Percentiles rank a stretch among this genome's conserved stretches.
phyloP scores from a whole-genome alignment of 805 yeast genomes.

The Hanseniaspora mollemarum region DNA sequence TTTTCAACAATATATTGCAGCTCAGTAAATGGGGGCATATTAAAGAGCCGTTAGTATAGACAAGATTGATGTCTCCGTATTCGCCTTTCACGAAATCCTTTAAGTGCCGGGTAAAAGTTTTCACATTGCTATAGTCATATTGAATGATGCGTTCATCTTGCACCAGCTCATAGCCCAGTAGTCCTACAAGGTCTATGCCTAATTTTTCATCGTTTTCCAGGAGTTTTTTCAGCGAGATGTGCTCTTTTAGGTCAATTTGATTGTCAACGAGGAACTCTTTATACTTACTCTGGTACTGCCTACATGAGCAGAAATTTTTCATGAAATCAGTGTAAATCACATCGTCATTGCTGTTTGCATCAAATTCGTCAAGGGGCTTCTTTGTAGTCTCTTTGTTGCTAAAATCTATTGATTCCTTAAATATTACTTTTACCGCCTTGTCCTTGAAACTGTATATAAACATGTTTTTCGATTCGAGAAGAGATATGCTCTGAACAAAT shows the following conservation, averaged over 20 bases:
- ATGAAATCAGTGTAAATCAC: conserved; percentile 25
- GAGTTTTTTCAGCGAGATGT: conserved; percentile 1
- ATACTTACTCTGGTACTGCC: conserved; percentile 20
- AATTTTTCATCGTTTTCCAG: conserved; percentile 3
- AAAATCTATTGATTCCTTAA: background rate
- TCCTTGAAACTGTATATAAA: conserved; percentile 25
- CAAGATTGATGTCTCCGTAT: background rate
- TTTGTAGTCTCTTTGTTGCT: background rate
- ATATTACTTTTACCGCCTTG: background rate
- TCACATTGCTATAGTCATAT: background rate
- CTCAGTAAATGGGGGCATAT: conserved; percentile 30
- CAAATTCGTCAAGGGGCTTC: conserved; percentile 15
- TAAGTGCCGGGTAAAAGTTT: background rate
- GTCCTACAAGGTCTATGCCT: conserved; percentile 8
- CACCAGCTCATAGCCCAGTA: background rate
- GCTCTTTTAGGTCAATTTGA: conserved; percentile 6
- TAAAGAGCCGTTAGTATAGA: conserved; percentile 19
- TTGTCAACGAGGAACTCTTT: conserved; percentile 4
- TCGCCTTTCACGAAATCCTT: background rate
- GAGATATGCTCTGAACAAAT: conserved; percentile 28
- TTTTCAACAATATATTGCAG: conserved; percentile 15
- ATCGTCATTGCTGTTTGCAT: conserved; percentile 17
- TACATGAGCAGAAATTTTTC: conserved; percentile 30
- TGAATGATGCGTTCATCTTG: background rate
- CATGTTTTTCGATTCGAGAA: conserved; percentile 28